A percentile compares a stretch with the other conserved stretches of the same genome.
Evolutionary conservation across 495 filamentous ascomycete species (phyloP).

Genomic region (Neurospora sp.): DNA sequence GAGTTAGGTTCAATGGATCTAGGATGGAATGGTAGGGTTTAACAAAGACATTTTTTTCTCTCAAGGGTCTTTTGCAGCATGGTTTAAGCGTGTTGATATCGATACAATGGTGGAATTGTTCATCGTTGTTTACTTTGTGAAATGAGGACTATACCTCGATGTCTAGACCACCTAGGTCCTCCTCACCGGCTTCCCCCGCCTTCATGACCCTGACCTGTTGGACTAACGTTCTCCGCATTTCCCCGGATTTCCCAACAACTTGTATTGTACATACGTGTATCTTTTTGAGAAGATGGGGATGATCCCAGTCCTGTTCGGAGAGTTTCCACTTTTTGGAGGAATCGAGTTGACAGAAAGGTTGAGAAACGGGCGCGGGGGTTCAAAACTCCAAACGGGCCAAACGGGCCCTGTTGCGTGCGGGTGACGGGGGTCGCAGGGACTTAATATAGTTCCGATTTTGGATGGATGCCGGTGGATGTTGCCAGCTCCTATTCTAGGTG

Average conservation of each 20-base stretch:
- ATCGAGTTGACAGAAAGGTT: too few species aligned
- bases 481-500: too few species aligned
- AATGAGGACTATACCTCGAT: not conserved
- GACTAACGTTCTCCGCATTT: not conserved
- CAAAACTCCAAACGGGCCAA: too few species aligned
- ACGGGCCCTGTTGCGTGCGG: too few species aligned
- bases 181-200: not conserved
- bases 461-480: too few species aligned
- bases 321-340: too few species aligned
- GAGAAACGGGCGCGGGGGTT: too few species aligned
- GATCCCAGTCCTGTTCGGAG: too few species aligned
- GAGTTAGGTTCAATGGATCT: not conserved
- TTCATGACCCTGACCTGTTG: not conserved
- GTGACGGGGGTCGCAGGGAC: too few species aligned
- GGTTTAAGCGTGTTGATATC: not conserved
- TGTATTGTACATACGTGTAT: too few species aligned
- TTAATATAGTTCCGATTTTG: too few species aligned
- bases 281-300: too few species aligned
- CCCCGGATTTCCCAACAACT: not conserved
- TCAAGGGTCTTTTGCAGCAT: not conserved
- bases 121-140: not conserved
- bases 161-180: not conserved
- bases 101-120: not conserved
- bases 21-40: not conserved
- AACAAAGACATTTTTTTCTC: not conserved